These are phyloP conservation scores for Nakaseomyces sp. DNA, from an alignment of 1,139 yeast genomes.

Conservation along the genomic window DNA sequence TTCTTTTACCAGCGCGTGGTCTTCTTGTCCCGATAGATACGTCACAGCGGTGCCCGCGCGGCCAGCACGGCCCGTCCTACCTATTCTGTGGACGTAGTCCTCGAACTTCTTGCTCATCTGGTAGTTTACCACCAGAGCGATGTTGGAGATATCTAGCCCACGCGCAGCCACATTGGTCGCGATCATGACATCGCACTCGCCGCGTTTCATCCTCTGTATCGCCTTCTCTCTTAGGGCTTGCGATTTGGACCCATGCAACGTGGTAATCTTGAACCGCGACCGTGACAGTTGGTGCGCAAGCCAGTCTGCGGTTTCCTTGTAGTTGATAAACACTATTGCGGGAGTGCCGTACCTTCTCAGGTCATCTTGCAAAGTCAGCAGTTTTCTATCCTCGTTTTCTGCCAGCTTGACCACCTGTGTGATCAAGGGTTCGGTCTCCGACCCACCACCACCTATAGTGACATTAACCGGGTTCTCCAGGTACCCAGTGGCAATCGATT, in stretches of 20 bases:
- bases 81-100: slow-evolving; percentile 85
- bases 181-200: slow-evolving; percentile 84
- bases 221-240: slow-evolving; percentile 87
- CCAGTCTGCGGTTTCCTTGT: slow-evolving; percentile 61
- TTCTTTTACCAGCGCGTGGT: slow-evolving; percentile 44
- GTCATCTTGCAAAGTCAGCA: slow-evolving; percentile 14
- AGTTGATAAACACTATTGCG: slow-evolving; percentile 75
- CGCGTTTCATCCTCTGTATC: slow-evolving; percentile 74
- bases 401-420: slow-evolving; percentile 33
- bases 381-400: slow-evolving; percentile 47
- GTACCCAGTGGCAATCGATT: slow-evolving; percentile 54
- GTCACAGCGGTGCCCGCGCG: slow-evolving; percentile 66
- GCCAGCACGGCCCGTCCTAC: slow-evolving; percentile 96
- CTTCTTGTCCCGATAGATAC: slow-evolving; percentile 52
- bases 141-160: slow-evolving; percentile 89
- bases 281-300: slow-evolving; percentile 34
- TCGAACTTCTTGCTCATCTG: slow-evolving; percentile 75
- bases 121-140: slow-evolving; percentile 73
- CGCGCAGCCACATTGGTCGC: slow-evolving; percentile 99
- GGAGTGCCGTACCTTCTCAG: slow-evolving; percentile 39
- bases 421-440: slow-evolving; percentile 39
- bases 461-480: slow-evolving; percentile 54
- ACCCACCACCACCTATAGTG: slow-evolving; percentile 53
- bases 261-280: slow-evolving; percentile 39
- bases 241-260: slow-evolving; percentile 78